phyloP scores from a whole-genome alignment of 164 flowering plant species.

The Annona cherimola region DNA sequence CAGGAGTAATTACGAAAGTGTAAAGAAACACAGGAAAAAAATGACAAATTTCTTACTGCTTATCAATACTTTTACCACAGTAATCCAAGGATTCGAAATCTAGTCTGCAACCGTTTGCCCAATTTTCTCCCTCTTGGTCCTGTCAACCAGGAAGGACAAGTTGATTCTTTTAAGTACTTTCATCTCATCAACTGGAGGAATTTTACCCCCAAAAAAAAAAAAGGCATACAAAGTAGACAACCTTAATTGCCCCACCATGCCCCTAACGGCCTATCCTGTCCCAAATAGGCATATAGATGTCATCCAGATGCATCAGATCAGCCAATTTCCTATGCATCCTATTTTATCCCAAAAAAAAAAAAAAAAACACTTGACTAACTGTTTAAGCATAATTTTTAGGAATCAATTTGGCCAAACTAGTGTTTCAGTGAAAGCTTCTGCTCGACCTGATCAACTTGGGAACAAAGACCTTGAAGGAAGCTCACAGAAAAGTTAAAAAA shows the following conservation, averaged over 20 bases:
- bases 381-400: no score
- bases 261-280: background rate
- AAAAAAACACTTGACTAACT: no score
- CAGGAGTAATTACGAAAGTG: slow-evolving; percentile 7
- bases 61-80: slow-evolving; percentile 62
- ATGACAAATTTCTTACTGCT: slow-evolving; percentile 46
- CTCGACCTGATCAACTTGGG: background rate
- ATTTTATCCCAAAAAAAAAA: no score
- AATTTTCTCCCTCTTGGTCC: slow-evolving; percentile 57
- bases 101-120: slow-evolving; percentile 62
- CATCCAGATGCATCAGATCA: background rate
- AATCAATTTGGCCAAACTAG: slow-evolving; percentile 54
- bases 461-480: slow-evolving; percentile 17
- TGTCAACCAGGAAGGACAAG: slow-evolving; percentile 21
- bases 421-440: slow-evolving; percentile 19
- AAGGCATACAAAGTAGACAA: background rate
- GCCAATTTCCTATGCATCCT: background rate
- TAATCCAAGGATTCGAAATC: slow-evolving; percentile 57
- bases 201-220: no score
- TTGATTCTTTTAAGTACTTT: slow-evolving; percentile 48
- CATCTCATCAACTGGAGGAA: background rate
- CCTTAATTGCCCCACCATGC: background rate
- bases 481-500: slow-evolving; percentile 28
- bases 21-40: slow-evolving; percentile 13
- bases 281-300: background rate